Evolutionary conservation across 2,329 filamentous ascomycete genomes (phyloP).

Genomic region (Metarhizium rileyi): DNA sequence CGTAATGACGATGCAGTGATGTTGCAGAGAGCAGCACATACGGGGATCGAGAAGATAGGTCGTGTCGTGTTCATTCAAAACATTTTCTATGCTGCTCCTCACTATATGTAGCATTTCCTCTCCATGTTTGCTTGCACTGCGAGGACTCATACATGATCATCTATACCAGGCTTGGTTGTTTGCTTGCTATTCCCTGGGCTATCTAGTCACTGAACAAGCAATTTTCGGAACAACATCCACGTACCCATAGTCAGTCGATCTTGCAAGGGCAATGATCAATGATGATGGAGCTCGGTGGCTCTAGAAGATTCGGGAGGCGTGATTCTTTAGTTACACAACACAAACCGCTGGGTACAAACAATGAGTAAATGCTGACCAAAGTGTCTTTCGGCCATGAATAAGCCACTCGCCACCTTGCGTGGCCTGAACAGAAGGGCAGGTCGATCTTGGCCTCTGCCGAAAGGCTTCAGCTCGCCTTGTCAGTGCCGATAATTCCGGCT

Average conservation of each 20-base stretch:
- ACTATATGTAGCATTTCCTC: background rate
- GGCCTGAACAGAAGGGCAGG: background rate
- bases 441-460: background rate
- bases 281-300: no score
- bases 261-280: no score
- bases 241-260: no score
- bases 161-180: background rate
- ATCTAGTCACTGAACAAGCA: background rate
- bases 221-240: background rate
- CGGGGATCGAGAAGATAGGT: no score
- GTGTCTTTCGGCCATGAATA: background rate
- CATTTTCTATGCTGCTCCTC: background rate
- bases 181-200: background rate
- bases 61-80: no score
- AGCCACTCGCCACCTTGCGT: background rate
- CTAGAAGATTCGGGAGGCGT: background rate
- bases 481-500: background rate
- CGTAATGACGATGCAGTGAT: no score
- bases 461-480: background rate
- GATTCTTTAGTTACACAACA: background rate
- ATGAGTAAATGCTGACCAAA: no score
- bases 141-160: background rate
- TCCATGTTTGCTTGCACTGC: background rate
- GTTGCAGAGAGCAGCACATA: no score
- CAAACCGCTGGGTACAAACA: background rate